These are phyloP conservation scores for Prototheca cutis DNA, from an alignment of 163 green algal species.

Conservation along the genomic window DNA sequence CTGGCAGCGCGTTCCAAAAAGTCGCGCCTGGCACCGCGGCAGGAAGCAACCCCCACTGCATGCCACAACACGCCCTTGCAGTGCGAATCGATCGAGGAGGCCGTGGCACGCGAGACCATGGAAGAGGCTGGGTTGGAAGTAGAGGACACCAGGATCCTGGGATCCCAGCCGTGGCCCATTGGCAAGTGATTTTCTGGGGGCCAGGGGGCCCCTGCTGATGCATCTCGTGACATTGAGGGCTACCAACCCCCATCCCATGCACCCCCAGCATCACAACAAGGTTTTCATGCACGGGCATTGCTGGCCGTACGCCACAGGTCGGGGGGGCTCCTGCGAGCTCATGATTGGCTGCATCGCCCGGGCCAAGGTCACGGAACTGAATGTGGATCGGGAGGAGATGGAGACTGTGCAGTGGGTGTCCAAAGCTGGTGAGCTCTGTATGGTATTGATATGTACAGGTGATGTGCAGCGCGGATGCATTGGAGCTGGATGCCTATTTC, in stretches of 20 bases:
- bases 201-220: too few relatives aligned
- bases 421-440: constrained; percentile 32
- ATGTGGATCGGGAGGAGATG: constrained; percentile 64
- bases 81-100: constrained; percentile 39
- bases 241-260: background rate
- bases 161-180: constrained; percentile 69
- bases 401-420: constrained; percentile 67
- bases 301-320: constrained; percentile 29
- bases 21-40: too few relatives aligned
- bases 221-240: background rate
- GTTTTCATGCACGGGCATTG: background rate
- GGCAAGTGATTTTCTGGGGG: constrained; percentile 29
- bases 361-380: constrained; percentile 39
- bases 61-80: constrained; percentile 4
- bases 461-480: too few relatives aligned
- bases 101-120: constrained; percentile 57
- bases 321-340: constrained; percentile 63
- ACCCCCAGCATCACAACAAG: background rate
- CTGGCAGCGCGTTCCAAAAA: too few relatives aligned
- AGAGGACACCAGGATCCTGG: constrained; percentile 49
- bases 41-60: too few relatives aligned
- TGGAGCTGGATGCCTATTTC: too few relatives aligned
- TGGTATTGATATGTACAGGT: too few relatives aligned
- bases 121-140: constrained; percentile 65
- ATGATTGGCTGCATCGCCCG: constrained; percentile 78